Base-by-base conservation (phyloP, 345 rosid genomes). In the Eucalyptus shirleyi region DNA sequence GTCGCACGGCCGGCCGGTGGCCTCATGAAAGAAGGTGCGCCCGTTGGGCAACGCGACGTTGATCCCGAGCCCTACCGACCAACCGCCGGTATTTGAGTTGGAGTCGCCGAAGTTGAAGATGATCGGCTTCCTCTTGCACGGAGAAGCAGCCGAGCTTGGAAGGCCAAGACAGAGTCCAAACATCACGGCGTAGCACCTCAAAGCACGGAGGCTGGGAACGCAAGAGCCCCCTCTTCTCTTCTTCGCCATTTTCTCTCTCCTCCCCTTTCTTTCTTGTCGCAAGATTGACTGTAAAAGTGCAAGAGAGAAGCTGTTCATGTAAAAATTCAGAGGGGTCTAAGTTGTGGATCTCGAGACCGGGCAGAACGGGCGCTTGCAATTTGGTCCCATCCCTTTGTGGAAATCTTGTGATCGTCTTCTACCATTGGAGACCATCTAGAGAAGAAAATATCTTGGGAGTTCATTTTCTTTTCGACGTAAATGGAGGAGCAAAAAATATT, bases 11-110 rank as follows among this genome's bases (percentile, higher is more conserved):
- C 91, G 87, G 24, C 92, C 92, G 3, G 92, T 40, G 24, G 80
- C 88, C 55, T 85, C 62, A 9, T 56, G 86, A 26, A 86, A 72
- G 86, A 83, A 90, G 16, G 77, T 9, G 6, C 86, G 55, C 18
- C 91, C 88, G 23, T 62, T n/a, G 5, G 91, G 90, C 59, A 55
- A 60, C 9, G n/a, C 62, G 51, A 90, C 15, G 88, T 55, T 10
- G n/a, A 92, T 91, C 60, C 94, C 96, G 3, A 87, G 56, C 5
- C 92, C 93, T 11, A 92, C 94, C 6, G 90, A 86, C 82, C 86
- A 90, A 45, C 95, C 95, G n/a, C 95, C 95, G 4, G 95, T 94
- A 89, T 94, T 95, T 2, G 94, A 94, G 85, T 94, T 95, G 1
- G 95, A 93, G 89, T 95, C 95, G 1, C 96, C 95, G 6, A 95